Evolutionary conservation across 805 yeast species (phyloP).

Genomic region (Zygotorulaspora florentina): DNA sequence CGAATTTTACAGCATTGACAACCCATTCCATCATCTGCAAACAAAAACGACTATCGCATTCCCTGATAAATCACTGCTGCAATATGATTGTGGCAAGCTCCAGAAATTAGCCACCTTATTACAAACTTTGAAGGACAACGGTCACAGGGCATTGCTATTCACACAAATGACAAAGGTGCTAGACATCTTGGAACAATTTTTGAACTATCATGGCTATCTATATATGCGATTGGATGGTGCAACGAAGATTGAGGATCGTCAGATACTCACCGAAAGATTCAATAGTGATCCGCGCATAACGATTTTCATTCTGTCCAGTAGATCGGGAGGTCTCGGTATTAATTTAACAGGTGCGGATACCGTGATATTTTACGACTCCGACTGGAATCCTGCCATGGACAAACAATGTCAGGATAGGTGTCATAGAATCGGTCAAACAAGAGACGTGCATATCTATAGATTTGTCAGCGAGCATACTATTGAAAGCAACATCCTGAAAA

Average conservation of each 20-base stretch:
- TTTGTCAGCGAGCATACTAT: conserved; percentile 95
- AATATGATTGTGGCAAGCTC: conserved; percentile 95
- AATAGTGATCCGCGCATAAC: conserved; percentile 82
- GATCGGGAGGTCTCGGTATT: conserved; percentile 98
- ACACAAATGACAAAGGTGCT: conserved; percentile 98
- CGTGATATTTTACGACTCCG: conserved; percentile 95
- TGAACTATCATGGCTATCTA: conserved; percentile 90
- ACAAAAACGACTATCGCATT: conserved; percentile 87
- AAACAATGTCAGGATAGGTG: conserved; percentile 99
- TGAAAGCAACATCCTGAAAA: conserved; percentile 87
- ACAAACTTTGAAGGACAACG: conserved; percentile 73
- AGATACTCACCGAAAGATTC: conserved; percentile 85
- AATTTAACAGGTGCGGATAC: conserved; percentile 98
- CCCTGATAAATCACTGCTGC: conserved; percentile 88
- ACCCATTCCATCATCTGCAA: conserved; percentile 76
- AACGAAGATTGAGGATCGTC: conserved; percentile 95
- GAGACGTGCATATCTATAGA: conserved; percentile 96
- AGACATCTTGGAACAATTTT: conserved; percentile 87
- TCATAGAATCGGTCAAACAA: conserved; percentile 96
- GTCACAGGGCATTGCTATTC: conserved; percentile 91
- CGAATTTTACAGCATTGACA: conserved; percentile 25
- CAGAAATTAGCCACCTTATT: conserved; percentile 76
- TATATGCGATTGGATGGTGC: conserved; percentile 97
- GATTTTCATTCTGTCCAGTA: conserved; percentile 85
- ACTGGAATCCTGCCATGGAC: conserved; percentile 99